Evolutionary conservation across 1,284 basidiomycete species (phyloP).

Genomic region (Coriolopsis trogii): DNA sequence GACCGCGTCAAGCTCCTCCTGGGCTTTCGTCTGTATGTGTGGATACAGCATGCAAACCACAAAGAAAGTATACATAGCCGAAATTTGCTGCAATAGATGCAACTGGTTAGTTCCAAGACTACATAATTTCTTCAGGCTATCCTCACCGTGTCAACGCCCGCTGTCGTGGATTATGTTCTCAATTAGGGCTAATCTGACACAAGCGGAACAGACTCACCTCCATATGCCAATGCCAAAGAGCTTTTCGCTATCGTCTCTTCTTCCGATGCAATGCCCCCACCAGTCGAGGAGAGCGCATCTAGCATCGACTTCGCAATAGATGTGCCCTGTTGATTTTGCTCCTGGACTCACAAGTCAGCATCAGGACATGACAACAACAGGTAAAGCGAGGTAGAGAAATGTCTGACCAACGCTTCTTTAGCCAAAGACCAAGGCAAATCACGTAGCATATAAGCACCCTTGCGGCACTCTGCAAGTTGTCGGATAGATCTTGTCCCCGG

Average conservation of each 20-base stretch:
- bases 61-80: slow-evolving; percentile 18
- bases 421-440: slow-evolving; percentile 2
- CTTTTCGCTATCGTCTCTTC: not conserved
- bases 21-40: slow-evolving; percentile 1
- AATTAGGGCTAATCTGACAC: too few species aligned
- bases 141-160: not conserved
- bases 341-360: not conserved
- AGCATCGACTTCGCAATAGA: not conserved
- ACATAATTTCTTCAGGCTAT: not conserved
- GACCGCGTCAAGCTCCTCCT: slow-evolving; percentile 6
- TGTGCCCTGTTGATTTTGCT: not conserved
- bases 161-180: not conserved
- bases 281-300: not conserved
- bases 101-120: not conserved
- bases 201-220: not conserved
- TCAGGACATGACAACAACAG: not conserved
- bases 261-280: not conserved
- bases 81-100: not conserved
- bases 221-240: not conserved
- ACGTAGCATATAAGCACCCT: not conserved
- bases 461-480: not conserved
- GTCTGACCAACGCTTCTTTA: not conserved
- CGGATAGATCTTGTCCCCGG: slow-evolving; percentile 2
- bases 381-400: not conserved
- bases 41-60: slow-evolving; percentile 18